These are phyloP conservation scores for Eutypella sp. DNA, from an alignment of 2,329 filamentous ascomycete species.

Conservation along the genomic window DNA sequence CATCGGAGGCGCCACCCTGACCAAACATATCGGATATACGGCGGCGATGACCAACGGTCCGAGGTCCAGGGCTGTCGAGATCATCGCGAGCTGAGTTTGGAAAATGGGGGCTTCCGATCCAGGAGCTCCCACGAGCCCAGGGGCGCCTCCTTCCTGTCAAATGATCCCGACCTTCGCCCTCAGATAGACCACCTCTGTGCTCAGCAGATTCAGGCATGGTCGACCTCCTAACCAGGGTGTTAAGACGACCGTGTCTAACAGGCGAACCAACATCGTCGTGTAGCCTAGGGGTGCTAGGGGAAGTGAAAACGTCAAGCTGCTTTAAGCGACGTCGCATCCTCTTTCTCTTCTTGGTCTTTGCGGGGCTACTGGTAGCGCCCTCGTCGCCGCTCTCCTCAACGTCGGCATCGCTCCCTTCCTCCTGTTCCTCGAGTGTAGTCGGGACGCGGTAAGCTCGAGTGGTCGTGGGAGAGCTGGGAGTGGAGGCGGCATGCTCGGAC, in stretches of 20 bases:
- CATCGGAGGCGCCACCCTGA: constrained; percentile 60
- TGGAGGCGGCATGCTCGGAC: constrained; percentile 33
- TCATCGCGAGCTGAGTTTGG: constrained; percentile 48
- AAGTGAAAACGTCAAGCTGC: constrained; percentile 52
- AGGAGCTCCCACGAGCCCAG: constrained; percentile 57
- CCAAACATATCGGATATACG: constrained; percentile 60
- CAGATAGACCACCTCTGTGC: constrained; percentile 62
- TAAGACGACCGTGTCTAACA: constrained; percentile 40
- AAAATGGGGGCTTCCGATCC: constrained; percentile 46
- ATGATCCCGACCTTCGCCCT: constrained; percentile 67
- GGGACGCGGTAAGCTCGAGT: constrained; percentile 44
- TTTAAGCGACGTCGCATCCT: constrained; percentile 53
- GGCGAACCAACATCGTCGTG: constrained; percentile 37
- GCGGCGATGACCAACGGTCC: constrained; percentile 58
- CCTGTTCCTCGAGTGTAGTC: constrained; percentile 46
- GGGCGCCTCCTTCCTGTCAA: constrained; percentile 46
- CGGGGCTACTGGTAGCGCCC: constrained; percentile 37
- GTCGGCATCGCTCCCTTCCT: constrained; percentile 68
- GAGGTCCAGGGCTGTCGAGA: constrained; percentile 46
- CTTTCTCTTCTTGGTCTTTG: constrained; percentile 58
- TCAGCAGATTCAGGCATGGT: constrained; percentile 59
- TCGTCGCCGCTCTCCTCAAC: constrained; percentile 86
- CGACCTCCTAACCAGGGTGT: constrained; percentile 56
- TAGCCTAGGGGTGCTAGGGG: constrained; percentile 59
- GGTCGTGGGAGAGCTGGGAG: constrained; percentile 43